These are phyloP conservation scores for Rhodofomes roseus DNA, from an alignment of 1,284 basidiomycete genomes.

Conservation along the genomic window DNA sequence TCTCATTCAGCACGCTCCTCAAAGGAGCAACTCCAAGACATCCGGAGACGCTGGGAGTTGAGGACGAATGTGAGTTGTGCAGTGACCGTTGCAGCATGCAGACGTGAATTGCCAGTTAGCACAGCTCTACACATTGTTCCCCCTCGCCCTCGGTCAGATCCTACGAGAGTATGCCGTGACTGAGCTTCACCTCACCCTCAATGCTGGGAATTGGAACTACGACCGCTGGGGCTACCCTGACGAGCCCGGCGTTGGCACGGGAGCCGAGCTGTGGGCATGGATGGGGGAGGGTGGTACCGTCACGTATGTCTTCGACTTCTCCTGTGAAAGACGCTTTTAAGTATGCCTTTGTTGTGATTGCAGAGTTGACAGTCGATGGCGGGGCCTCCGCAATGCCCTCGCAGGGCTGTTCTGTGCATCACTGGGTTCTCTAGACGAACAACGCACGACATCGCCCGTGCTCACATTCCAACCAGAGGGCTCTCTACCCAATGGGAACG, in stretches of 20 bases:
- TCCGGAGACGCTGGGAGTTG: constrained; percentile 42
- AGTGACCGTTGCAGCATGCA: background rate
- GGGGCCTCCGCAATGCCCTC: constrained; percentile 81
- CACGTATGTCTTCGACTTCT: constrained; percentile 40
- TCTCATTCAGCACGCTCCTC: constrained; percentile 75
- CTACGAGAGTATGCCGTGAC: constrained; percentile 80
- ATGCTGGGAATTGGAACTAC: constrained; percentile 91
- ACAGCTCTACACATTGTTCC: constrained; percentile 84
- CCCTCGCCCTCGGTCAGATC: constrained; percentile 83
- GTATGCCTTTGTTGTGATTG: background rate
- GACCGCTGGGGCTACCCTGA: constrained; percentile 81
- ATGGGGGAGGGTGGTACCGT: constrained; percentile 57
- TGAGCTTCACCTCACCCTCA: constrained; percentile 84
- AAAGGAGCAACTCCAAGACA: constrained; percentile 49
- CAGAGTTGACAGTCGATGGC: constrained; percentile 79
- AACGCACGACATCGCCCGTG: constrained; percentile 64
- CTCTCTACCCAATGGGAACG: constrained; percentile 47
- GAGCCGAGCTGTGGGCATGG: constrained; percentile 91
- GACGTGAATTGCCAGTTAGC: constrained; percentile 33
- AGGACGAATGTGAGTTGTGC: constrained; percentile 50
- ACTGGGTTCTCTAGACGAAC: constrained; percentile 71
- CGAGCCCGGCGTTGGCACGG: constrained; percentile 73
- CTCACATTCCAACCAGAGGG: constrained; percentile 60
- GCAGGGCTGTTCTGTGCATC: constrained; percentile 95
- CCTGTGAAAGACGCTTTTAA: background rate